These are phyloP conservation scores for Microbotryum intermedium DNA, from an alignment of 1,284 basidiomycete genomes.

Conservation along the genomic window DNA sequence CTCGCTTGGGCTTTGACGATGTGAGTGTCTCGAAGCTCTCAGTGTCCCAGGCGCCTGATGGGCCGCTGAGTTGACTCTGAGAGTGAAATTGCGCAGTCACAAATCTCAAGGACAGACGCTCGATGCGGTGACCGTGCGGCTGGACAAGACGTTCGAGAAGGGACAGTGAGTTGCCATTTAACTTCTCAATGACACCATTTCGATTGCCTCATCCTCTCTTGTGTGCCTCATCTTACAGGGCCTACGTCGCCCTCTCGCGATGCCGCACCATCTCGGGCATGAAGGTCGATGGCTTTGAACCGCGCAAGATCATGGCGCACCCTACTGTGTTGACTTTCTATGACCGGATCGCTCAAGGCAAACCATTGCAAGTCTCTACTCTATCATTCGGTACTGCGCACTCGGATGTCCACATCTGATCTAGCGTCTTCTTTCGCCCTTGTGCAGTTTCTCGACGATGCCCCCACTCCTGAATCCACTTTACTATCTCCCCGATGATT, in stretches of 20 bases:
- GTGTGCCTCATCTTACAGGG: constrained; percentile 6
- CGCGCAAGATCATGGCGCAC: constrained; percentile 21
- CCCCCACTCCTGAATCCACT: constrained; percentile 11
- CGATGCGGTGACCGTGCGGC: constrained; percentile 22
- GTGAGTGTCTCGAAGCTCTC: neutral
- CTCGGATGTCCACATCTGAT: neutral
- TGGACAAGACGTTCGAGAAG: constrained; percentile 21
- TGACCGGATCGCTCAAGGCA: constrained; percentile 10
- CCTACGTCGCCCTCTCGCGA: constrained; percentile 27
- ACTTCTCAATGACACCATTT: neutral
- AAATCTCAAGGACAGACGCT: constrained; percentile 28
- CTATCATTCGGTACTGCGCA: neutral
- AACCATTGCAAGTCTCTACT: constrained; percentile 7
- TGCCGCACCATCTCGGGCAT: constrained; percentile 24
- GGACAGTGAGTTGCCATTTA: constrained; percentile 18
- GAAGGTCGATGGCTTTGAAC: constrained; percentile 22
- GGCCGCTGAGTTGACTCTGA: neutral
- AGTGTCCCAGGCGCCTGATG: neutral
- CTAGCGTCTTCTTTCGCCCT: too few relatives aligned
- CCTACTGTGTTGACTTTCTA: constrained; percentile 19
- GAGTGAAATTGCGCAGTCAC: constrained; percentile 6
- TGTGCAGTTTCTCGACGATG: constrained; percentile 13
- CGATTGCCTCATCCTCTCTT: neutral
- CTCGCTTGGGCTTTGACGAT: constrained; percentile 21
- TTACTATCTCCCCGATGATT: constrained; percentile 10